Evolutionary conservation across 495 filamentous ascomycete genomes (phyloP).

Genomic region (Echria macrotheca): DNA sequence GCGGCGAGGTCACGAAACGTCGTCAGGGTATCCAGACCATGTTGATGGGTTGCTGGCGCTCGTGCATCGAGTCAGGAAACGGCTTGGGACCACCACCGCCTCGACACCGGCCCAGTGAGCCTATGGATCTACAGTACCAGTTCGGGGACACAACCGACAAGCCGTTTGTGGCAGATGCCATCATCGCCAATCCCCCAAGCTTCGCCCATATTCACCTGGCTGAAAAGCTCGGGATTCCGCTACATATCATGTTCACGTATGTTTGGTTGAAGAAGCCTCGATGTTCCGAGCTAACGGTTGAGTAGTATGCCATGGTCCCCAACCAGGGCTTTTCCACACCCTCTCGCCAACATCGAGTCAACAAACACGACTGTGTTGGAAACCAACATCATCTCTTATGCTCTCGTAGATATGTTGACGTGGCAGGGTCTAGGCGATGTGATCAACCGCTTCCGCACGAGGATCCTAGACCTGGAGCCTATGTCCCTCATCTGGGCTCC

Average conservation of each 20-base stretch:
- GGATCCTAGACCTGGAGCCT: constrained; percentile 54
- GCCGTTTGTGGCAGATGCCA: constrained; percentile 66
- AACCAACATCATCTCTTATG: constrained; percentile 69
- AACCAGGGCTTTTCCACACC: constrained; percentile 63
- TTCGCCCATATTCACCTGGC: constrained; percentile 65
- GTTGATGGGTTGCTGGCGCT: constrained; percentile 56
- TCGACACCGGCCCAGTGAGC: too few species aligned
- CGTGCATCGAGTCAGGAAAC: constrained; percentile 52
- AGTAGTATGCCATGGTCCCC: constrained; percentile 53
- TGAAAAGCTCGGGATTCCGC: constrained; percentile 56
- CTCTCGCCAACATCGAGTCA: constrained; percentile 60
- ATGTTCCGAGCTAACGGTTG: not conserved
- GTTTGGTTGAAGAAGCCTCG: not conserved
- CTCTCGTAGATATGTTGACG: constrained; percentile 64
- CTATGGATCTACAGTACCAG: constrained; percentile 3
- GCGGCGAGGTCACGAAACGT: constrained; percentile 57
- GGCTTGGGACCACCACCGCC: constrained; percentile 19
- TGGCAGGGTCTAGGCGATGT: constrained; percentile 62
- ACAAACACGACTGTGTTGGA: constrained; percentile 51
- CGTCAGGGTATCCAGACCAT: constrained; percentile 59
- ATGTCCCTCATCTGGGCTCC: constrained; percentile 62
- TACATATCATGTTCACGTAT: constrained; percentile 60
- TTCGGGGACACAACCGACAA: constrained; percentile 19
- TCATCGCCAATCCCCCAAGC: constrained; percentile 63
- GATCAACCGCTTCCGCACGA: constrained; percentile 58